phyloP scores from a whole-genome alignment of 352 stramenopile genomes.

The Phytophthora europaea region DNA sequence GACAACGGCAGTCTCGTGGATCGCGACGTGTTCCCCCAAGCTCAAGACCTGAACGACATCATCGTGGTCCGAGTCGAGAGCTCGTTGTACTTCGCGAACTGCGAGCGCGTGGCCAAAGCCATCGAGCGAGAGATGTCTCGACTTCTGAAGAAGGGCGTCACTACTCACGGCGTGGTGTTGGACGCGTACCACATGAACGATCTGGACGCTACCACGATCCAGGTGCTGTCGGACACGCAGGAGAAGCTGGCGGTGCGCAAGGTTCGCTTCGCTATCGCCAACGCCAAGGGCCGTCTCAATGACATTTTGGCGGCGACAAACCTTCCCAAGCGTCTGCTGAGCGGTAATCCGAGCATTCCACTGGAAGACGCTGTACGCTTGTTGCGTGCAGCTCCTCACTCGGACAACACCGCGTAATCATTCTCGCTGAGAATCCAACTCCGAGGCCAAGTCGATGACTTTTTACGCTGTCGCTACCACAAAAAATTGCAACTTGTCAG shows the following conservation, averaged over 20 bases:
- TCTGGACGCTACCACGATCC: conserved; percentile 69
- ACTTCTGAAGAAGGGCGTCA: conserved; percentile 30
- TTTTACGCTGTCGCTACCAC: not conserved
- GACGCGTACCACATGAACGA: conserved; percentile 64
- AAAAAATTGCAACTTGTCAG: not conserved
- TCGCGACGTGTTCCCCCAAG: conserved; percentile 13
- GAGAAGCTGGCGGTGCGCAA: conserved; percentile 60
- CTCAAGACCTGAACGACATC: conserved; percentile 37
- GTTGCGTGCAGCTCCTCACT: not conserved
- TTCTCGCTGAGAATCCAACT: not conserved
- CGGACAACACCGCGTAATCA: not conserved
- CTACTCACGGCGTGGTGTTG: conserved; percentile 50
- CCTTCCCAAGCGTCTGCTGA: conserved; percentile 47
- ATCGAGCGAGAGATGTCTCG: conserved; percentile 54
- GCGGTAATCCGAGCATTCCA: conserved; percentile 22
- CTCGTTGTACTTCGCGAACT: conserved; percentile 73
- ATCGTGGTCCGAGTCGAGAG: conserved; percentile 60
- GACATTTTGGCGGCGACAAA: conserved; percentile 55
- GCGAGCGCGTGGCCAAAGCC: conserved; percentile 47
- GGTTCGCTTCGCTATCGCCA: conserved; percentile 51
- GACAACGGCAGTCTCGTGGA: conserved; percentile 20
- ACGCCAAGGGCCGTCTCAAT: conserved; percentile 49
- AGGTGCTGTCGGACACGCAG: conserved; percentile 65
- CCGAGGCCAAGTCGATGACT: not conserved
- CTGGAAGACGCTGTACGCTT: conserved; percentile 33